These are phyloP conservation scores for Ammopiptanthus mongolicus DNA, from an alignment of 306 rosid genomes.

Conservation along the genomic window DNA sequence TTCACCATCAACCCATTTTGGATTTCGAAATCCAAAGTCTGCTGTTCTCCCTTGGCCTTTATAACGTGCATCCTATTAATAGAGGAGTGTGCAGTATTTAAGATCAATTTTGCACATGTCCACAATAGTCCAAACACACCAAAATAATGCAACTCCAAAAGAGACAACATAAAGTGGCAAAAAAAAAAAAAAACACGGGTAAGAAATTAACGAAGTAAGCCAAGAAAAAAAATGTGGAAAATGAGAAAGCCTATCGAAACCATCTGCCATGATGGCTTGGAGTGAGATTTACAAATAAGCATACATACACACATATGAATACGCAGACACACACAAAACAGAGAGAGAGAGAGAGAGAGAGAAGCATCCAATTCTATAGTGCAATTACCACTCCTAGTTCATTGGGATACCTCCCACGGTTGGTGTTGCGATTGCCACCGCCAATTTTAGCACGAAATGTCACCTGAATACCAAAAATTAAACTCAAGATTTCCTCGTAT, in stretches of 20 bases:
- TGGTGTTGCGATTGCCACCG: conserved; percentile 53
- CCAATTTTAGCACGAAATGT: conserved; percentile 98
- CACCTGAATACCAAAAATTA: conserved; percentile 45
- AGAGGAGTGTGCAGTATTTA: conserved; percentile 5
- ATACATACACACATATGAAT: neutral
- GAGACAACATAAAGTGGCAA: neutral
- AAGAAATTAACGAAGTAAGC: conserved; percentile 1
- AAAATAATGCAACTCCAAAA: neutral
- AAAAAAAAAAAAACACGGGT: neutral
- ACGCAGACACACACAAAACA: neutral
- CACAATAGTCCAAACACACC: conserved; percentile 13
- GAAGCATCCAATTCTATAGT: conserved; percentile 10
- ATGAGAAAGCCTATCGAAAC: neutral
- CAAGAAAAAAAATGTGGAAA: neutral
- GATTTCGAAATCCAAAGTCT: conserved; percentile 76
- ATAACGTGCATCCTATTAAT: conserved; percentile 69
- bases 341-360: neutral
- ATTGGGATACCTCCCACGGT: conserved; percentile 88
- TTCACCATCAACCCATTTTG: conserved; percentile 98
- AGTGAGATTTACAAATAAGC: conserved; percentile 17
- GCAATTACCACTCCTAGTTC: conserved; percentile 98
- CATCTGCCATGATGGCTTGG: neutral
- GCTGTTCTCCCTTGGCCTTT: conserved; percentile 96
- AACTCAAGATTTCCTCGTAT: neutral
- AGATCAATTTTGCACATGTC: conserved; percentile 5